Evolutionary conservation across 2,329 filamentous ascomycete genomes (phyloP), one percentile per base, ranked within the genome.

Genomic region (Zymoseptoria pseudotritici): DNA sequence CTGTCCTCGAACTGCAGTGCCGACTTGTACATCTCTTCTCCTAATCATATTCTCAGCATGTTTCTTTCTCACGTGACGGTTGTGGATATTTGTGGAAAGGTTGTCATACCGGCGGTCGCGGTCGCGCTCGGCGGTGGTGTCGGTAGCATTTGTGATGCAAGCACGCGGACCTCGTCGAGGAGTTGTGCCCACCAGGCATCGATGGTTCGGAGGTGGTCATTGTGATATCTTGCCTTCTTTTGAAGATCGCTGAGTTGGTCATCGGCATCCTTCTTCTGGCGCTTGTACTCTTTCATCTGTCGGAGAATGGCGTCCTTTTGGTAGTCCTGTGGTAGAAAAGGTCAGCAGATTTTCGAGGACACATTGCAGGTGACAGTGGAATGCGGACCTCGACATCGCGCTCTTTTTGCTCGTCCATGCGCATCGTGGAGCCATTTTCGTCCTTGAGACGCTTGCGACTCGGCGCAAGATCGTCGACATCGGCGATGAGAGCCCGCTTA

Each of bases 241-340:
- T 89, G 84, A 64, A 95, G 79, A 66, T 96, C 89, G 71, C 87
- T 87, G 63, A 97, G 80, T 71, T 90, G 89, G 60, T 85, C 81
- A 78, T 97, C 92, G 63, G 95, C 79, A 50, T 88, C 89, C 60
- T 83, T 82, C 73, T 91, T 92, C 73, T 96, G 91, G 68, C 94
- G 87, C 77, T 96, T 96, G 77, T 96, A 97, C 77, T 97, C 94
- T 73, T 91, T 90, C 91, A 99, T 96, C 78, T 97, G 93, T 60
- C 95, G 90, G 70, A 90, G 88, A 73, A 99, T 96, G 65, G 94
- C 94, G 79, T 96, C 94, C 78, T 97, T 99, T 77, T 93, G 89
- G 71, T 89, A 94, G 73, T 88, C 86, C 91, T 95, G 76, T 69
- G 75, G 62, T 8, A 1, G 50, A 57, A 20, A 51, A 20, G 11